Conservation (phyloP, 75 land plant genomes). For the Pinus taeda region DNA sequence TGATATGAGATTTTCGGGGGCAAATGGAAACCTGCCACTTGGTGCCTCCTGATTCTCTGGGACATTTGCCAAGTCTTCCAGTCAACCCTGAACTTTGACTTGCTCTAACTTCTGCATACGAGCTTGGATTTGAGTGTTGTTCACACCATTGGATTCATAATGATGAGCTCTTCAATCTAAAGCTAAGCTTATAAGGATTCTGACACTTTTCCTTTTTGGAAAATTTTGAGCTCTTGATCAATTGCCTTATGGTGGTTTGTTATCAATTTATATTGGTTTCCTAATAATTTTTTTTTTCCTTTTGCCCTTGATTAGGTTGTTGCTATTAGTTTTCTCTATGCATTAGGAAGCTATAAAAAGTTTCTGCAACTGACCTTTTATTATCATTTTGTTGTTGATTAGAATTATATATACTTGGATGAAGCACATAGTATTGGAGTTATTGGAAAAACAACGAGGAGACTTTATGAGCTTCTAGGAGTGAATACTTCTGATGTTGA, state of each 20-base stretch:
- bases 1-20: too few species aligned
- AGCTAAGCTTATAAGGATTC: too few species aligned
- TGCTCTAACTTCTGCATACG: too few species aligned
- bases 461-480: conserved; percentile 86
- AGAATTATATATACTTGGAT: conserved; percentile 88
- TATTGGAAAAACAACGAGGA: conserved; percentile 90
- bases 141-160: too few species aligned
- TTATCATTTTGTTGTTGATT: conserved; percentile 12
- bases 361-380: neutral
- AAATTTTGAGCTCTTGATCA: too few species aligned
- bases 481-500: conserved; percentile 93
- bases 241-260: neutral
- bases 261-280: conserved; percentile 4
- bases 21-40: too few species aligned
- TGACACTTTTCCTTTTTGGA: too few species aligned
- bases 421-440: conserved; percentile 99
- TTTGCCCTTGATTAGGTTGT: neutral
- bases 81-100: too few species aligned
- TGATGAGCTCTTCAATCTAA: too few species aligned
- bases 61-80: too few species aligned
- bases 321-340: neutral
- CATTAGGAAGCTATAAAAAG: neutral
- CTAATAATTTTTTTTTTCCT: neutral
- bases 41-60: too few species aligned
- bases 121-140: too few species aligned